A percentile compares a stretch with the other conserved stretches of the same genome.
phyloP scores from a whole-genome alignment of 2,329 filamentous ascomycete species.

The Ophidiomyces ophidiicola region DNA sequence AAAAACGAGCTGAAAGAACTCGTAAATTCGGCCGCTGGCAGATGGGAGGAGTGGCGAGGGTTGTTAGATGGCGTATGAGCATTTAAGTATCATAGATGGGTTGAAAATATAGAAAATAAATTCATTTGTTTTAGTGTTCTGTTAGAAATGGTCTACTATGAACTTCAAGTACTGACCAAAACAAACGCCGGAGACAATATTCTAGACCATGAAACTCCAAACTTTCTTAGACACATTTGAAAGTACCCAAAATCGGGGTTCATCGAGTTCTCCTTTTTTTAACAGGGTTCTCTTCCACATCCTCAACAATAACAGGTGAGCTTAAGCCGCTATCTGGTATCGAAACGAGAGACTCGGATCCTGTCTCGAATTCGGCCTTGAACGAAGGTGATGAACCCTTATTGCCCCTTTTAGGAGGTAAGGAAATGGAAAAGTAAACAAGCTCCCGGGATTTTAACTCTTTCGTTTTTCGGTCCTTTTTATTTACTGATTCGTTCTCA shows the following conservation, averaged over 20 bases:
- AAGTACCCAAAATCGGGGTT: too few relatives aligned
- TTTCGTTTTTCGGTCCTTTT: not conserved
- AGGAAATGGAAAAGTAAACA: conserved; percentile 25
- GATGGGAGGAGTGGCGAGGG: conserved; percentile 50
- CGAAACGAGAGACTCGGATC: not conserved
- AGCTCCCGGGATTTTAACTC: conserved; percentile 12
- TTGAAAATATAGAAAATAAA: not conserved
- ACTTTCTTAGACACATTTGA: too few relatives aligned
- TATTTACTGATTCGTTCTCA: conserved; percentile 13
- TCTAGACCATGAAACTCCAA: not conserved
- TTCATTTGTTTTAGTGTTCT: not conserved
- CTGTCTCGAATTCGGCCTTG: not conserved
- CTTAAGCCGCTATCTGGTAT: not conserved
- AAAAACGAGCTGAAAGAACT: conserved; percentile 50
- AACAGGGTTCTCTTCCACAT: conserved; percentile 24
- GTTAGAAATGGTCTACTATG: not conserved
- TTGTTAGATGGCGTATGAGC: conserved; percentile 25
- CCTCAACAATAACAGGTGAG: conserved; percentile 12
- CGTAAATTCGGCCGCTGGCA: conserved; percentile 46
- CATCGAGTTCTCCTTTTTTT: conserved; percentile 21
- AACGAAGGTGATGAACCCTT: not conserved
- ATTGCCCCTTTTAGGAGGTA: conserved; percentile 18
- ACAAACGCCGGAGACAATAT: not conserved
- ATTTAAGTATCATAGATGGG: too few relatives aligned
- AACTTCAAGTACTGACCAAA: not conserved